phyloP scores from a whole-genome alignment of 2,329 filamentous ascomycete species.

The Xylariaceae sp. region DNA sequence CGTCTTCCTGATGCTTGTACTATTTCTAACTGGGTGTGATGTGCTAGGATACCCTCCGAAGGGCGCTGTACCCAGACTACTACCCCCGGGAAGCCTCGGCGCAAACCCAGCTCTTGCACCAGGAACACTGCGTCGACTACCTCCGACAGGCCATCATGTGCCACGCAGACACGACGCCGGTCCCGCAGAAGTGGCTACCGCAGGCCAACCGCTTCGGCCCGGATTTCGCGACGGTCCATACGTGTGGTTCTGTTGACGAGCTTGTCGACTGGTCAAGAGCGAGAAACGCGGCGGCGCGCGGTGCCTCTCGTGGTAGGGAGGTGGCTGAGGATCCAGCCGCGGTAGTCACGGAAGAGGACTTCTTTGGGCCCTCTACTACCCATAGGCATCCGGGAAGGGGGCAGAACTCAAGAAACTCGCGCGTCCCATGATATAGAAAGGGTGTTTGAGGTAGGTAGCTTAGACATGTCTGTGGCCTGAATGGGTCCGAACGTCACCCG shows the following conservation, averaged over 20 bases:
- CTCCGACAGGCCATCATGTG: constrained; percentile 1
- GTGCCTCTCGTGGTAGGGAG: background rate
- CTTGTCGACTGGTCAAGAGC: background rate
- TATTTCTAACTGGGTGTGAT: too few relatives aligned
- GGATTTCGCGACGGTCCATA: background rate
- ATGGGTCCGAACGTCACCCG: too few relatives aligned
- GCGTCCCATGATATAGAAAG: too few relatives aligned
- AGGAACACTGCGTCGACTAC: constrained; percentile 2
- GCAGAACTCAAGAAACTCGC: too few relatives aligned
- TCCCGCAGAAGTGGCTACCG: background rate
- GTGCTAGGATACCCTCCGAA: constrained; percentile 5
- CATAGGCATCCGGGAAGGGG: too few relatives aligned
- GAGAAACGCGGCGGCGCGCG: background rate
- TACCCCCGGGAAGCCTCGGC: constrained; percentile 2
- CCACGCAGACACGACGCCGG: background rate
- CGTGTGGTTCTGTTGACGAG: background rate
- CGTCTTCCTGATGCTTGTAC: too few relatives aligned
- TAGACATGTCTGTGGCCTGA: too few relatives aligned
- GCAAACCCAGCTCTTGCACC: constrained; percentile 1
- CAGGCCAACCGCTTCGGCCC: background rate
- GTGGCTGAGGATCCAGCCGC: background rate
- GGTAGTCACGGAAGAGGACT: background rate
- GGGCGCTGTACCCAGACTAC: background rate
- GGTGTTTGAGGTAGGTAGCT: too few relatives aligned
- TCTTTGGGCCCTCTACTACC: background rate